Base-by-base conservation (phyloP, 2,329 filamentous ascomycete genomes). In the Diaporthe citriasiana region DNA sequence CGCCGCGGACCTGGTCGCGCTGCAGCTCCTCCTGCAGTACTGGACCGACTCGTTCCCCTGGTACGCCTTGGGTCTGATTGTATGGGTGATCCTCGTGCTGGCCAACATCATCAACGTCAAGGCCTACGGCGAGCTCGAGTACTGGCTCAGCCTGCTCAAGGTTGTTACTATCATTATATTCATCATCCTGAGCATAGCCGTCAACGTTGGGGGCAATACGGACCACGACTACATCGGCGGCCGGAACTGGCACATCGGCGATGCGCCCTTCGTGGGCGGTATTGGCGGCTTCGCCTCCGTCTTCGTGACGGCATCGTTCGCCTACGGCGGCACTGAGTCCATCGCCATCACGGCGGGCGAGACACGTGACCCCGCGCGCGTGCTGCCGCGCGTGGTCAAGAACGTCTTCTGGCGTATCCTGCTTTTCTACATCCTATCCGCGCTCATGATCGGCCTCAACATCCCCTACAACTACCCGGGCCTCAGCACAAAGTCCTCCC, bases 261-360 rank as follows among this genome's bases (percentile, higher is more conserved):
- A 87, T 45, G 90, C 90, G 1, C 91, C 91, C 0, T 93, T 93
- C 77, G 90, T 92, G 1, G 88, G 86, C 2, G 91, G 91, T 0
- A 90, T 92, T 25, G 90, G 90, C 51, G 90, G 91, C 0, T 92
- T 93, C 76, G 90, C 90, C 0, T 91, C 89, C 27, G 91, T 92
- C 56, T 90, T 90, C 76, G 88, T 91, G 17, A 90, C 88, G 0
- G 89, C 89, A n/a, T 86, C 84, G 72, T 92, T 93, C 79, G 89
- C 91, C 35, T 92, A 86, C 73, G 88, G 88, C 45, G 91, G 90
- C 70, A 92, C 90, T 3, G 91, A 92, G 80, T 89, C 87, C 45
- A 91, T 93, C 65, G 90, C 90, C 68, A 90, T 93, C 73, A 92
- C 91, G 0, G 91, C 91, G 0, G 91, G 91, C 56, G 91, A 93